Conservation (phyloP, 768 basidiomycete genomes). For the Scleroderma citrinum region DNA sequence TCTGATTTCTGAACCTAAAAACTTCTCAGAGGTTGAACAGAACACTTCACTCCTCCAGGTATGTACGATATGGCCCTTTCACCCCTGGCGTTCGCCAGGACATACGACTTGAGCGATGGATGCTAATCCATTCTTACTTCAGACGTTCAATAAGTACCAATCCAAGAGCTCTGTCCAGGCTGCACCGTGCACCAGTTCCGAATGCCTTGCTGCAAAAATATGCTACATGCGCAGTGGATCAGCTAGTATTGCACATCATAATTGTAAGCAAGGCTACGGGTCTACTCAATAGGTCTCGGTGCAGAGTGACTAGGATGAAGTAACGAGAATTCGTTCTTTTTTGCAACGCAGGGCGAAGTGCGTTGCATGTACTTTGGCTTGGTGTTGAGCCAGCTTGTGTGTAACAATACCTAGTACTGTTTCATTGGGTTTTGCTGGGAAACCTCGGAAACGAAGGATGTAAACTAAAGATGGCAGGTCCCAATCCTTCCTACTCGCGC, state of each 20-base stretch:
- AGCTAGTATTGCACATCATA: constrained; percentile 48
- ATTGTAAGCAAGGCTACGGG: constrained; percentile 57
- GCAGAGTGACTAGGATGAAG: too few species aligned
- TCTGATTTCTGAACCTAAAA: neutral
- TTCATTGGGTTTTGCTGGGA: too few species aligned
- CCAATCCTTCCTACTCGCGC: too few species aligned
- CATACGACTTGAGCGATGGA: neutral
- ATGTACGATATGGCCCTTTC: neutral
- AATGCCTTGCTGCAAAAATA: constrained; percentile 53
- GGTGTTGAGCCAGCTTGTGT: too few species aligned
- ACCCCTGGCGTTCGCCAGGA: neutral
- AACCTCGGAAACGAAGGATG: too few species aligned
- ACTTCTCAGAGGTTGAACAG: constrained; percentile 16
- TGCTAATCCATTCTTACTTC: neutral
- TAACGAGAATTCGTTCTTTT: too few species aligned
- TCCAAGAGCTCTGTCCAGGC: constrained; percentile 58
- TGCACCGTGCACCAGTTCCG: constrained; percentile 44
- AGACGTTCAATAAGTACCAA: constrained; percentile 63
- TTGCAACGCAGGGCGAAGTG: too few species aligned
- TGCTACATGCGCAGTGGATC: constrained; percentile 74
- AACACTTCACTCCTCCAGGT: constrained; percentile 19
- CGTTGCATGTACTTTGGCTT: too few species aligned
- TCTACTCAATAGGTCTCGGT: constrained; percentile 37
- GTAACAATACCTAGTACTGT: too few species aligned
- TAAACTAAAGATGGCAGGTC: too few species aligned